A percentile compares a stretch with the other conserved stretches of the same genome.
These are phyloP conservation scores for Penicillium soppii DNA, from an alignment of 495 filamentous ascomycete genomes.

Conservation along the genomic window DNA sequence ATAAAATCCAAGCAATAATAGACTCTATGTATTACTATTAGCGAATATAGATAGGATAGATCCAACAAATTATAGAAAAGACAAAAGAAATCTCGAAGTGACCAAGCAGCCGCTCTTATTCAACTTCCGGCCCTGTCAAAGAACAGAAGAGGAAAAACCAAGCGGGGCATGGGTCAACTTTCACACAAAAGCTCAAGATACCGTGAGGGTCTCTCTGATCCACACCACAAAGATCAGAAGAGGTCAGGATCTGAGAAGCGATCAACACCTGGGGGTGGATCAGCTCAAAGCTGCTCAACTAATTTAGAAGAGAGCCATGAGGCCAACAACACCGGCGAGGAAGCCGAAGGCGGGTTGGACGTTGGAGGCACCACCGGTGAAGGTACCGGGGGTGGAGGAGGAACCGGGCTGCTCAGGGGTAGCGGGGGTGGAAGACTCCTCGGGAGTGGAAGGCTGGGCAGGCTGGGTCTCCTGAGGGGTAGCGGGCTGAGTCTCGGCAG, in stretches of 20 bases:
- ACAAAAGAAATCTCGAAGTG: slow-evolving; percentile 27
- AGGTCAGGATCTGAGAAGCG: not conserved
- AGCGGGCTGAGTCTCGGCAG: slow-evolving; percentile 4
- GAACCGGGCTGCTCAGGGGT: slow-evolving; percentile 14
- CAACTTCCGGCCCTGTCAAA: slow-evolving; percentile 5
- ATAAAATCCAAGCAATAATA: slow-evolving; percentile 7
- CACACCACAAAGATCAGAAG: slow-evolving; percentile 18
- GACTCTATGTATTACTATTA: slow-evolving; percentile 29
- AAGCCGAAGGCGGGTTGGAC: slow-evolving; percentile 37
- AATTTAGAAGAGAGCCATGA: slow-evolving; percentile 43
- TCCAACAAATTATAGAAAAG: slow-evolving; percentile 13
- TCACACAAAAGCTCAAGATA: slow-evolving; percentile 5
- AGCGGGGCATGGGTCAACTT: slow-evolving; percentile 14
- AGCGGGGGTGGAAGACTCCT: slow-evolving; percentile 10
- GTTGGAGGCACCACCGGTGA: slow-evolving; percentile 36
- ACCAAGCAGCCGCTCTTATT: slow-evolving; percentile 22
- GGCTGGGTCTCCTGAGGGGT: not conserved
- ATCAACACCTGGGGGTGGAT: not conserved
- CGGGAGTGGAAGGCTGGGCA: slow-evolving; percentile 4
- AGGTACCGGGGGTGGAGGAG: slow-evolving; percentile 15
- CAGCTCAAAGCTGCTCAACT: slow-evolving; percentile 6
- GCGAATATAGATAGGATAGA: slow-evolving; percentile 8
- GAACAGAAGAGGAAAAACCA: slow-evolving; percentile 3
- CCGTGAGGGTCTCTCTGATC: slow-evolving; percentile 4
- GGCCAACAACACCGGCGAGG: slow-evolving; percentile 37